These are phyloP conservation scores for Clonostachys chloroleuca DNA, from an alignment of 2,329 filamentous ascomycete genomes.

Conservation along the genomic window DNA sequence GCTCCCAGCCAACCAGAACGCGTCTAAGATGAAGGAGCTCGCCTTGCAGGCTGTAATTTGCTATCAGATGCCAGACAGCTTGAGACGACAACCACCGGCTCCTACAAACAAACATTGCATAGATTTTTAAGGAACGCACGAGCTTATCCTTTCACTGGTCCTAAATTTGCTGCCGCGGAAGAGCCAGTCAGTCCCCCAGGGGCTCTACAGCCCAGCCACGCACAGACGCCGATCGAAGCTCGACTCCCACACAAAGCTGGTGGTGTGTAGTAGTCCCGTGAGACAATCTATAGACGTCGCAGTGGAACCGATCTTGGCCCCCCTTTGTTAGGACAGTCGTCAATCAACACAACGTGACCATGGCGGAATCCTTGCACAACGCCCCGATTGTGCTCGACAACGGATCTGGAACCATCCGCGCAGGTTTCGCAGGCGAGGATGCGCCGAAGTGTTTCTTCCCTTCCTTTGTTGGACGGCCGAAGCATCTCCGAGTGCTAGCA, in stretches of 20 bases:
- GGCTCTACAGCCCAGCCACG: background rate
- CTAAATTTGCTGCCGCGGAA: background rate
- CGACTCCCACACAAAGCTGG: conserved; percentile 1
- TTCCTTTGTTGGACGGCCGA: conserved; percentile 93
- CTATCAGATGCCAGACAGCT: too few species aligned
- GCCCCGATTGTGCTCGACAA: conserved; percentile 98
- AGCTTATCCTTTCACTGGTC: background rate
- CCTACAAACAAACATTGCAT: too few species aligned
- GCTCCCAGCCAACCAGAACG: conserved; percentile 9
- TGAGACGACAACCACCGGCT: too few species aligned
- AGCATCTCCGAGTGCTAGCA: conserved; percentile 92
- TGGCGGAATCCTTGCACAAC: conserved; percentile 77
- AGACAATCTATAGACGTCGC: background rate
- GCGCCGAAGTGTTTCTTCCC: conserved; percentile 96
- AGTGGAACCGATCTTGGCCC: background rate
- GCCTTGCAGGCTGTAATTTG: too few species aligned
- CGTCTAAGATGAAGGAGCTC: background rate
- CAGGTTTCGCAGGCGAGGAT: conserved; percentile 94
- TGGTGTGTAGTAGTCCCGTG: background rate
- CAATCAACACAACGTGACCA: conserved; percentile 15
- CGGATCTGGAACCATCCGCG: conserved; percentile 94
- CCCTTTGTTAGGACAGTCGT: background rate
- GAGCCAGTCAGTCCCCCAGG: background rate
- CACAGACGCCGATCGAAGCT: background rate
- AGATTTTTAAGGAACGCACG: background rate